Percentiles rank a stretch among this genome's conserved stretches.
phyloP scores from a whole-genome alignment of 225 moss, liverwort and hornwort genomes.

The Marchantia paleacea region DNA sequence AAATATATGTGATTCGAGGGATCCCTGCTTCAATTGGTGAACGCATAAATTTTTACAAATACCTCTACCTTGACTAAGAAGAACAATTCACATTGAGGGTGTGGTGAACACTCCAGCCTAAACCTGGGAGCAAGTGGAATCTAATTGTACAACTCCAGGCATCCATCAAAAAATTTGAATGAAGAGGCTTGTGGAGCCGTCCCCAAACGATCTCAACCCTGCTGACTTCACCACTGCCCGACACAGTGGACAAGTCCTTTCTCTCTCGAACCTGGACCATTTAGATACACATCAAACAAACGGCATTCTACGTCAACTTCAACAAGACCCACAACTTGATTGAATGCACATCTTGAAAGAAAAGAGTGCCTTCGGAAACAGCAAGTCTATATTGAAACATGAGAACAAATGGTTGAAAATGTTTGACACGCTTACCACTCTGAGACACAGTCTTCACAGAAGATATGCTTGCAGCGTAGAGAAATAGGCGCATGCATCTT shows the following conservation, averaged over 20 bases:
- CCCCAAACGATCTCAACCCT: conserved; percentile 78
- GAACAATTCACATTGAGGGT: conserved; percentile 28
- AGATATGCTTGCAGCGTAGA: conserved; percentile 91
- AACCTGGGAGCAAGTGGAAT: conserved; percentile 24
- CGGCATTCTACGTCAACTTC: too few species aligned
- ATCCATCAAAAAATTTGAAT: conserved; percentile 71
- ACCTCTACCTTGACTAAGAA: conserved; percentile 22
- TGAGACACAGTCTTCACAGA: conserved; percentile 92
- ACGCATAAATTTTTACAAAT: conserved; percentile 29
- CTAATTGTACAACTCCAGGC: conserved; percentile 32
- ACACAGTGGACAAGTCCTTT: conserved; percentile 84
- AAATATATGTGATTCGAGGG: conserved; percentile 15
- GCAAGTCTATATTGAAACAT: too few species aligned
- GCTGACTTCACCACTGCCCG: conserved; percentile 85
- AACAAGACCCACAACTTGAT: too few species aligned
- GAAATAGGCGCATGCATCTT: conserved; percentile 96
- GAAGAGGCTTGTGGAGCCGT: conserved; percentile 87
- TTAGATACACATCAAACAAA: background rate
- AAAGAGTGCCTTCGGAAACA: too few species aligned
- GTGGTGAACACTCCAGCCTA: conserved; percentile 21
- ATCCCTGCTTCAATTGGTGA: conserved; percentile 27
- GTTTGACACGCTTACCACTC: conserved; percentile 60
- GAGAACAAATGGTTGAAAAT: background rate
- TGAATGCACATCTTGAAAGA: too few species aligned
- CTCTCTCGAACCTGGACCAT: conserved; percentile 81